phyloP scores from a whole-genome alignment of 1,284 basidiomycete species.

The Moniliophthora roreri region DNA sequence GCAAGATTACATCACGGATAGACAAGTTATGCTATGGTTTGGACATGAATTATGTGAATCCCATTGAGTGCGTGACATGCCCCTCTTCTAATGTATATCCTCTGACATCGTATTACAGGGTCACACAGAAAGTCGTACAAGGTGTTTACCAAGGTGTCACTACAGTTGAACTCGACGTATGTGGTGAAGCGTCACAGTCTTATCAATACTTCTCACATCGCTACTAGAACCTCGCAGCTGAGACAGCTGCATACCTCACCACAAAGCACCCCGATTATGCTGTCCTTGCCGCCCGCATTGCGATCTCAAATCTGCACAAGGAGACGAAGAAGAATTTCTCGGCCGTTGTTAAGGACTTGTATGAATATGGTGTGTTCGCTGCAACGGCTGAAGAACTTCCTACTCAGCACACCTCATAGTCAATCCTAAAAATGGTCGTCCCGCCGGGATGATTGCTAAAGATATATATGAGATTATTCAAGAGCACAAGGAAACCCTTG shows the following conservation, averaged over 20 bases:
- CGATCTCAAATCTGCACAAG: conserved; percentile 98
- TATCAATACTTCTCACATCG: conserved; percentile 1
- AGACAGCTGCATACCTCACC: conserved; percentile 97
- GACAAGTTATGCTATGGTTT: conserved; percentile 97
- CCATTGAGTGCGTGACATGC: conserved; percentile 73
- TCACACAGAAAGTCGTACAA: conserved; percentile 92
- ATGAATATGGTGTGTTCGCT: conserved; percentile 72
- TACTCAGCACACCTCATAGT: conserved; percentile 45
- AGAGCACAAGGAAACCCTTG: conserved; percentile 81
- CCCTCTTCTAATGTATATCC: neutral
- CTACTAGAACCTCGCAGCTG: conserved; percentile 84
- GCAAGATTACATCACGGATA: conserved; percentile 86
- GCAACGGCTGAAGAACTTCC: neutral
- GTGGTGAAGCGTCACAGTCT: conserved; percentile 26
- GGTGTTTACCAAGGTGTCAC: conserved; percentile 97
- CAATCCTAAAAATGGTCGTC: conserved; percentile 92
- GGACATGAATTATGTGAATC: conserved; percentile 91
- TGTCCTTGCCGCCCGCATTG: conserved; percentile 96
- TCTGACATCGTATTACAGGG: conserved; percentile 38
- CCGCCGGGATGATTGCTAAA: conserved; percentile 92
- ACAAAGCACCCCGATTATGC: conserved; percentile 98
- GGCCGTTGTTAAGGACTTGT: conserved; percentile 88
- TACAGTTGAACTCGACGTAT: conserved; percentile 94
- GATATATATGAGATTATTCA: conserved; percentile 85
- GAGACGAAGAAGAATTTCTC: conserved; percentile 99